Evolutionary conservation across 768 basidiomycete species (phyloP).

Genomic region (Suillus lakei): DNA sequence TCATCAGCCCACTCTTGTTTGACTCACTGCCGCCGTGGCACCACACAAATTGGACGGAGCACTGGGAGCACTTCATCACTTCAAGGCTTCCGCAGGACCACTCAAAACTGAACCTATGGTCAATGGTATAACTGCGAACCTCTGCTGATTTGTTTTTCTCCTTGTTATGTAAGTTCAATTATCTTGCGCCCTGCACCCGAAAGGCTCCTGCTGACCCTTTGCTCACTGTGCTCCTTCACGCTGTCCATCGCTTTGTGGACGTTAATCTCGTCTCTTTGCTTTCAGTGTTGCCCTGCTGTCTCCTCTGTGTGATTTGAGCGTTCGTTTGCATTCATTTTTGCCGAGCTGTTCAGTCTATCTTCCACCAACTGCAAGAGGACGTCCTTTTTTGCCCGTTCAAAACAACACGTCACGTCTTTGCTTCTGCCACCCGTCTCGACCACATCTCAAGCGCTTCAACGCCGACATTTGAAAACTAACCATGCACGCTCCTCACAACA

Average conservation of each 20-base stretch:
- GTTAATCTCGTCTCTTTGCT: constrained; percentile 24
- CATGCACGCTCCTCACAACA: constrained; percentile 45
- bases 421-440: constrained; percentile 26
- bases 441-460: constrained; percentile 22
- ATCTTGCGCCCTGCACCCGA: constrained; percentile 26
- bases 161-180: constrained; percentile 42
- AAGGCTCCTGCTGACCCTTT: constrained; percentile 27
- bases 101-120: constrained; percentile 33
- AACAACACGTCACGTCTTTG: constrained; percentile 32
- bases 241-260: constrained; percentile 29
- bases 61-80: constrained; percentile 28
- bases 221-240: constrained; percentile 18
- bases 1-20: constrained; percentile 19
- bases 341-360: constrained; percentile 24
- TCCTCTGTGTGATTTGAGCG: constrained; percentile 36
- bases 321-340: constrained; percentile 35
- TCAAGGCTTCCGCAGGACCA: constrained; percentile 19
- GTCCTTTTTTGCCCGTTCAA: constrained; percentile 33
- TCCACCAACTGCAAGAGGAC: constrained; percentile 27
- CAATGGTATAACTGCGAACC: constrained; percentile 35
- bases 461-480: constrained; percentile 17
- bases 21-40: constrained; percentile 26
- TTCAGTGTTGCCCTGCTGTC: constrained; percentile 21
- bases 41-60: constrained; percentile 29
- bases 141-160: constrained; percentile 28